A percentile compares a stretch with the other conserved stretches of the same genome.
Evolutionary conservation across 768 basidiomycete genomes (phyloP).

Genomic region (Lactarius hengduanensis): DNA sequence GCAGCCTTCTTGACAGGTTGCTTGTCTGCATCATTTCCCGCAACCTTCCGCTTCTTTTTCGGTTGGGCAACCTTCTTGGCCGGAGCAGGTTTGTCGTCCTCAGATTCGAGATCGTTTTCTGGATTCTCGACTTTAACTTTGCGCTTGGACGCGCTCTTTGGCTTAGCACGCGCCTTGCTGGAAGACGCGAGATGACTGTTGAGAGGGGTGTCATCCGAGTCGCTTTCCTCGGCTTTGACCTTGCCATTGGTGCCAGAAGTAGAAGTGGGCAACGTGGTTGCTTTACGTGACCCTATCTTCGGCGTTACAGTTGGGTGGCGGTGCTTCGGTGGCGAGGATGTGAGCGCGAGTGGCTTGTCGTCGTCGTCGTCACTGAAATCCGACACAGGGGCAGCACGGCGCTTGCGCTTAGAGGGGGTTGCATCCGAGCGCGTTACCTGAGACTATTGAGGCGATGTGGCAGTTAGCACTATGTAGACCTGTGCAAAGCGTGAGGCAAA

Average conservation of each 20-base stretch:
- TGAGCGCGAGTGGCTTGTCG: slow-evolving; percentile 70
- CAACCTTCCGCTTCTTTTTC: slow-evolving; percentile 37
- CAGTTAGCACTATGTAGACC: not conserved
- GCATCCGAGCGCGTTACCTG: slow-evolving; percentile 47
- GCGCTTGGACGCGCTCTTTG: slow-evolving; percentile 46
- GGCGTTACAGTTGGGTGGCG: slow-evolving; percentile 39
- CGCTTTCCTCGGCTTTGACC: slow-evolving; percentile 37
- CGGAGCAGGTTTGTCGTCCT: slow-evolving; percentile 36
- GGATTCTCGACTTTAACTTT: slow-evolving; percentile 42
- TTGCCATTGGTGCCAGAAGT: slow-evolving; percentile 41
- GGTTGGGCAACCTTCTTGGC: slow-evolving; percentile 33
- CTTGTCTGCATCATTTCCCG: slow-evolving; percentile 52
- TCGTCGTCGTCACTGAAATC: slow-evolving; percentile 53
- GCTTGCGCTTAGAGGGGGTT: slow-evolving; percentile 41
- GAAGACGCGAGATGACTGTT: slow-evolving; percentile 26
- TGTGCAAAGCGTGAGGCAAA: slow-evolving; percentile 3
- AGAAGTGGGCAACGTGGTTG: slow-evolving; percentile 38
- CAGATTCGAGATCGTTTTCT: slow-evolving; percentile 33
- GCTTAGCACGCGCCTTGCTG: slow-evolving; percentile 37
- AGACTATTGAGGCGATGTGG: slow-evolving; percentile 39
- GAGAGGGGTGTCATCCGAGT: slow-evolving; percentile 45
- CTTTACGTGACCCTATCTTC: slow-evolving; percentile 43
- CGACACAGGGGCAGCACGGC: slow-evolving; percentile 24
- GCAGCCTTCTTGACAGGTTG: slow-evolving; percentile 35
- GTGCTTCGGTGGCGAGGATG: slow-evolving; percentile 67